These are phyloP conservation scores for Ustilago shanxiensis DNA, from an alignment of 1,284 basidiomycete species.

Conservation along the genomic window DNA sequence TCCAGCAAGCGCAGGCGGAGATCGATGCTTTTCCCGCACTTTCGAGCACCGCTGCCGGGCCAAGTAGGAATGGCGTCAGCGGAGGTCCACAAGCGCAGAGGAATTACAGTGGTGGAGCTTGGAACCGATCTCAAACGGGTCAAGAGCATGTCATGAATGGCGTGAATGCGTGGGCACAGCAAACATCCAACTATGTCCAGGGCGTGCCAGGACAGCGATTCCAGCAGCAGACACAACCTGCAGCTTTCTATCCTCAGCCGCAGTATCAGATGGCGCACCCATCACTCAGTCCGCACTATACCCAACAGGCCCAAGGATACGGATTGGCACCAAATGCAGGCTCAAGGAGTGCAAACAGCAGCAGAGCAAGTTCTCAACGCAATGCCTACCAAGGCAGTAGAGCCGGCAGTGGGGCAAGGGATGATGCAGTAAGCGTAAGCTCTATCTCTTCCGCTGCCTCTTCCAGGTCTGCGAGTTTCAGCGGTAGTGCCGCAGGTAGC, in stretches of 20 bases:
- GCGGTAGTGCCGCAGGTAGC: slow-evolving; percentile 15
- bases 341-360: slow-evolving; percentile 24
- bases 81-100: not conserved
- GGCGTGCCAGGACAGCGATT: slow-evolving; percentile 8
- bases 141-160: slow-evolving; percentile 27
- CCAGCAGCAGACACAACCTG: slow-evolving; percentile 16
- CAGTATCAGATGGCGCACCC: slow-evolving; percentile 7
- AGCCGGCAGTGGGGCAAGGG: slow-evolving; percentile 4
- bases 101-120: slow-evolving; percentile 4
- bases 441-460: slow-evolving; percentile 31
- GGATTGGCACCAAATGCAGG: slow-evolving; percentile 4
- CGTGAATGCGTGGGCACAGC: slow-evolving; percentile 41
- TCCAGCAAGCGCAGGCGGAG: not conserved
- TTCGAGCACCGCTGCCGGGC: not conserved
- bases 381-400: not conserved
- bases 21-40: slow-evolving; percentile 34
- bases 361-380: slow-evolving; percentile 34
- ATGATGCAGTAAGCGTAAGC: slow-evolving; percentile 29
- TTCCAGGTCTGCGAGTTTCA: slow-evolving; percentile 34
- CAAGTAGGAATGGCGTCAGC: not conserved
- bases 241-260: slow-evolving; percentile 3
- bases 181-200: slow-evolving; percentile 20
- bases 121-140: slow-evolving; percentile 19
- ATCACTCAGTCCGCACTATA: slow-evolving; percentile 9
- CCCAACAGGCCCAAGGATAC: not conserved